Conservation (phyloP, 495 filamentous ascomycete genomes). For the Clavariopsis aquatica region DNA sequence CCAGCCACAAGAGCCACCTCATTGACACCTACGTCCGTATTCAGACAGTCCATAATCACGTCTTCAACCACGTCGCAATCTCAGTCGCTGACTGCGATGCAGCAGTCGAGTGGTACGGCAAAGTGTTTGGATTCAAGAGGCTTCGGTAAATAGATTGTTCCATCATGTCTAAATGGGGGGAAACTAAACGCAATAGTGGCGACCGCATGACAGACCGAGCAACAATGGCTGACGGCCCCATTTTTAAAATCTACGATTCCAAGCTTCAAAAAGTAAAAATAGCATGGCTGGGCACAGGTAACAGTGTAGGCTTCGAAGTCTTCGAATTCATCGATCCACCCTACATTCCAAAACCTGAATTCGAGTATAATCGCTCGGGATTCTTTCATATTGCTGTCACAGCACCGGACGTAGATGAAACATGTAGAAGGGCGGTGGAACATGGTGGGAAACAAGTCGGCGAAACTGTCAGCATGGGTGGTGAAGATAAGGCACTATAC, state of each 20-base stretch:
- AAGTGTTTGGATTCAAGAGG: conserved; percentile 35
- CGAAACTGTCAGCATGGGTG: conserved; percentile 20
- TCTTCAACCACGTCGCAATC: conserved; percentile 40
- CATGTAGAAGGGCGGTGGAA: conserved; percentile 16
- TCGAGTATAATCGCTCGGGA: conserved; percentile 31
- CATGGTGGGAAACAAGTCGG: conserved; percentile 26
- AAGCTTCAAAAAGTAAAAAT: conserved; percentile 36
- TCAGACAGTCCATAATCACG: conserved; percentile 31
- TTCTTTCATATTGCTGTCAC: conserved; percentile 38
- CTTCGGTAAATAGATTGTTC: conserved; percentile 23
- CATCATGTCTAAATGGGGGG: neutral
- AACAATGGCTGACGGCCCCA: conserved; percentile 16
- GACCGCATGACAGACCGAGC: conserved; percentile 32
- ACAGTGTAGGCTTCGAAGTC: conserved; percentile 39
- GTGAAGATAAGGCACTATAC: conserved; percentile 14
- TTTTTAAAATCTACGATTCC: conserved; percentile 33
- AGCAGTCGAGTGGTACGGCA: conserved; percentile 35
- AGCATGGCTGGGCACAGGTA: conserved; percentile 35
- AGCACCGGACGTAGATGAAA: conserved; percentile 26
- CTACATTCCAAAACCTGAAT: conserved; percentile 12
- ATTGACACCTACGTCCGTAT: conserved; percentile 5
- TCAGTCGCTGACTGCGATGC: conserved; percentile 33
- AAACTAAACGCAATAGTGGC: neutral
- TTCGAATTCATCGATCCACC: conserved; percentile 40
- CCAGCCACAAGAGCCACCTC: conserved; percentile 1